Percentiles rank a stretch among this genome's conserved stretches.
Evolutionary conservation across 768 basidiomycete species (phyloP).

Genomic region (Lactarius sanguifluus): DNA sequence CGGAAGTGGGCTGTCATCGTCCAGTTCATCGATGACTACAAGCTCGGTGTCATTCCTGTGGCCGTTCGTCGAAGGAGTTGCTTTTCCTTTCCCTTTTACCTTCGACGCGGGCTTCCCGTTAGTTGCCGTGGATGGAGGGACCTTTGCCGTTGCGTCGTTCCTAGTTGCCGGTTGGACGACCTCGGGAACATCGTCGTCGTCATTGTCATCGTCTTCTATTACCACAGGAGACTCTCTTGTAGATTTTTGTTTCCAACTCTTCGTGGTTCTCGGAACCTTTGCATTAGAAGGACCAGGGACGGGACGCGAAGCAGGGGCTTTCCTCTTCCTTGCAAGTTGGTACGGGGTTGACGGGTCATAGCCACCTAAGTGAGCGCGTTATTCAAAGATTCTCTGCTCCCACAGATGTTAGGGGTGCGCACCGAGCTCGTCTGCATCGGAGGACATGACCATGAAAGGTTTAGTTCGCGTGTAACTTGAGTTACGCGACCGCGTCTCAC

Average conservation of each 20-base stretch:
- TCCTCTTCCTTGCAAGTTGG: conserved; percentile 31
- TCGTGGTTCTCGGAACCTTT: conserved; percentile 22
- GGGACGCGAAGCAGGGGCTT: conserved; percentile 25
- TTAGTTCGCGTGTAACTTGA: neutral
- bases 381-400: conserved; percentile 10
- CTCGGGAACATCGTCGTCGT: conserved; percentile 30
- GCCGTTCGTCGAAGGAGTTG: conserved; percentile 33
- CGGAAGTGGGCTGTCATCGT: conserved; percentile 24
- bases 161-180: conserved; percentile 26
- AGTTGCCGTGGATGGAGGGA: conserved; percentile 5
- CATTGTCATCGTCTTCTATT: conserved; percentile 29
- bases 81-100: conserved; percentile 40
- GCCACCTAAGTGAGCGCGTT: conserved; percentile 23
- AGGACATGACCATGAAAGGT: conserved; percentile 19
- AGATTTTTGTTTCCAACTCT: conserved; percentile 23
- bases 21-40: conserved; percentile 21
- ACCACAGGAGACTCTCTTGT: conserved; percentile 19
- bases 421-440: conserved; percentile 30
- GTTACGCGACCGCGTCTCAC: neutral
- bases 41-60: neutral
- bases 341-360: conserved; percentile 37
- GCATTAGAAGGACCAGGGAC: conserved; percentile 30
- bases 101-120: conserved; percentile 37
- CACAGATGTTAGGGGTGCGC: conserved; percentile 20
- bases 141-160: conserved; percentile 28